These are phyloP conservation scores for Oryza coarctata DNA, from an alignment of 176 grass and related monocot genomes.

Conservation along the genomic window DNA sequence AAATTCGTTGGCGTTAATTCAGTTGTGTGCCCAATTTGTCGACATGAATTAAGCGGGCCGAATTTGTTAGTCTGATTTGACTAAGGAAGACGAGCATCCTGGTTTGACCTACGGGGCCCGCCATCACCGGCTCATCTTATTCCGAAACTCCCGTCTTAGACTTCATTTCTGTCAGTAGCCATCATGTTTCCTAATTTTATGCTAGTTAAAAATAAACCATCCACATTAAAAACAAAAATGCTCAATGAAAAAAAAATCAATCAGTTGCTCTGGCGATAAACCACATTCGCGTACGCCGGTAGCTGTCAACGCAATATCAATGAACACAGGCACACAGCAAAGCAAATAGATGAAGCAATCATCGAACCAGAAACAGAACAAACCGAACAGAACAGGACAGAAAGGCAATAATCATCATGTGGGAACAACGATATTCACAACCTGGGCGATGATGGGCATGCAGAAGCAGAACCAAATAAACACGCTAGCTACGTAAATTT, in stretches of 20 bases:
- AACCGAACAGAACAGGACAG: constrained; percentile 7
- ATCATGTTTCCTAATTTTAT: no score
- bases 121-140: no score
- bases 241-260: neutral
- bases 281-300: neutral
- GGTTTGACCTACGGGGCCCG: no score
- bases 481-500: constrained; percentile 32
- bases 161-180: no score
- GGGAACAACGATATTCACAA: constrained; percentile 75
- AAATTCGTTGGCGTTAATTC: no score
- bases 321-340: neutral
- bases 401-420: constrained; percentile 26
- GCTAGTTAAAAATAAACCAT: no score
- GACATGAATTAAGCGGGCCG: no score
- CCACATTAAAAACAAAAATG: neutral
- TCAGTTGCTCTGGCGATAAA: neutral
- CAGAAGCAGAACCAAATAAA: constrained; percentile 33
- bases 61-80: no score
- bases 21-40: no score
- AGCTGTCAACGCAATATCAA: neutral
- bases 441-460: constrained; percentile 41
- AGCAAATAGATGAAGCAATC: neutral
- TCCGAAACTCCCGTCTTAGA: no score
- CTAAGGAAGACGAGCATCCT: no score
- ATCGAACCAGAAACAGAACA: neutral